These are phyloP conservation scores for Corylus avellana DNA, from an alignment of 306 rosid species.

Conservation along the genomic window DNA sequence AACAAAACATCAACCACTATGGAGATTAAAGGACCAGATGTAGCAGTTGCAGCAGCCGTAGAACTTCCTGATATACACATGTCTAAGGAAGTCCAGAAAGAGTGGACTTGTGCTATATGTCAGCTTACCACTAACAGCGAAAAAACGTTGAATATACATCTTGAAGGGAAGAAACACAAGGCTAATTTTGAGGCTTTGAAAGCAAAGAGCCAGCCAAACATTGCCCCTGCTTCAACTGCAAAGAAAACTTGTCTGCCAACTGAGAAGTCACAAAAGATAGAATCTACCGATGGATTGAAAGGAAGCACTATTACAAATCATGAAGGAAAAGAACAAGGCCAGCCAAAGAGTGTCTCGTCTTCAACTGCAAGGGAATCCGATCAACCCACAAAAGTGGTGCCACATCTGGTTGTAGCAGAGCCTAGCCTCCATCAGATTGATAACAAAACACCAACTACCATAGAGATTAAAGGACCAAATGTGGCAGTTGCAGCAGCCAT, in stretches of 20 bases:
- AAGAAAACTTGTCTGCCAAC: too few relatives aligned
- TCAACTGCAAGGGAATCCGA: too few relatives aligned
- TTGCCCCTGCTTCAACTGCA: too few relatives aligned
- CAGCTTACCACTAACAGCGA: constrained; percentile 19
- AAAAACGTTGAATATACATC: constrained; percentile 17
- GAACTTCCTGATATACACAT: constrained; percentile 26
- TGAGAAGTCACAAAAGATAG: too few relatives aligned
- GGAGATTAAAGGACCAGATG: neutral
- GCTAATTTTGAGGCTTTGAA: too few relatives aligned
- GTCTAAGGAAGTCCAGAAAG: constrained; percentile 39
- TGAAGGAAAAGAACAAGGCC: too few relatives aligned
- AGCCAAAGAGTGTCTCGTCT: too few relatives aligned
- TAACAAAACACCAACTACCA: constrained; percentile 12
- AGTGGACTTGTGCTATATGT: constrained; percentile 53
- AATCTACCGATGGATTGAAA: too few relatives aligned
- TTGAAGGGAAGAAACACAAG: constrained; percentile 37
- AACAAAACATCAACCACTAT: constrained; percentile 7
- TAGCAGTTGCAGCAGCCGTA: constrained; percentile 6
- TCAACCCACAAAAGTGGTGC: too few relatives aligned
- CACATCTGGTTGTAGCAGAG: constrained; percentile 17
- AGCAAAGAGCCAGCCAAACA: too few relatives aligned
- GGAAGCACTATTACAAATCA: too few relatives aligned
- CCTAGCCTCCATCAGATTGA: constrained; percentile 14
- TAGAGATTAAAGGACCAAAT: neutral
- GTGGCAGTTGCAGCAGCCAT: constrained; percentile 5